Conservation (phyloP, 352 stramenopile species). For the Phytophthora citrophthora region DNA sequence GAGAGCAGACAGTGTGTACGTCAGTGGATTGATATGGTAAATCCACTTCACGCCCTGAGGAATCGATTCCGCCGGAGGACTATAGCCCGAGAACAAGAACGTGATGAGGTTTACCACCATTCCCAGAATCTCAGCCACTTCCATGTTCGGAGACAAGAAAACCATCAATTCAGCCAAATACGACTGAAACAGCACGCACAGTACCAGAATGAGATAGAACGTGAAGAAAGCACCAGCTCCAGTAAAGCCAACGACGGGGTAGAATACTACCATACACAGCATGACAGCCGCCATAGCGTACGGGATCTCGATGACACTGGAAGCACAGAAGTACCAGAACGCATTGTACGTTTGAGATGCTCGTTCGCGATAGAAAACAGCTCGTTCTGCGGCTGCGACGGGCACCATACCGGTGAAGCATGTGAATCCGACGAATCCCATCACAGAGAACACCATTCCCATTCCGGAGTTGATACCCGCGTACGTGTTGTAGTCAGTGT, state of each 20-base stretch:
- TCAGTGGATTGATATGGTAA: conserved; percentile 37
- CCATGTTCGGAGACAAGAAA: conserved; percentile 33
- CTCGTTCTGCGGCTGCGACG: conserved; percentile 1
- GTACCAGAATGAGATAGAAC: conserved; percentile 28
- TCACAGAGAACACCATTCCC: conserved; percentile 15
- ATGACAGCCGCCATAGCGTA: conserved; percentile 6
- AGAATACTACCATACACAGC: conserved; percentile 12
- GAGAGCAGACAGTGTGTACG: conserved; percentile 44
- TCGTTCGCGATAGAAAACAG: conserved; percentile 21
- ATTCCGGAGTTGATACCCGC: conserved; percentile 19
- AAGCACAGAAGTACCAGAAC: conserved; percentile 26
- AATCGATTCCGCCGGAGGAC: conserved; percentile 39
- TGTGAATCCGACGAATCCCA: conserved; percentile 8
- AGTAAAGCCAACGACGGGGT: conserved; percentile 23
- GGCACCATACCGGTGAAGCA: conserved; percentile 13
- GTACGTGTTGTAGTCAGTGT: conserved; percentile 6
- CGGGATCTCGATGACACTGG: conserved; percentile 17
- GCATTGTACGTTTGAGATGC: conserved; percentile 19
- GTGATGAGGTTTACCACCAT: conserved; percentile 42
- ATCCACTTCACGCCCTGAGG: conserved; percentile 27
- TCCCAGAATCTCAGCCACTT: conserved; percentile 35
- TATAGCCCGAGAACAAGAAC: conserved; percentile 42
- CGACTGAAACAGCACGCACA: conserved; percentile 30
- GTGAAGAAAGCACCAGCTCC: conserved; percentile 32
- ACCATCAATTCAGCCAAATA: conserved; percentile 37